Evolutionary conservation across 2,329 filamentous ascomycete species (phyloP).

Genomic region (Ophiocordyceps polyrhachis-furcata): DNA sequence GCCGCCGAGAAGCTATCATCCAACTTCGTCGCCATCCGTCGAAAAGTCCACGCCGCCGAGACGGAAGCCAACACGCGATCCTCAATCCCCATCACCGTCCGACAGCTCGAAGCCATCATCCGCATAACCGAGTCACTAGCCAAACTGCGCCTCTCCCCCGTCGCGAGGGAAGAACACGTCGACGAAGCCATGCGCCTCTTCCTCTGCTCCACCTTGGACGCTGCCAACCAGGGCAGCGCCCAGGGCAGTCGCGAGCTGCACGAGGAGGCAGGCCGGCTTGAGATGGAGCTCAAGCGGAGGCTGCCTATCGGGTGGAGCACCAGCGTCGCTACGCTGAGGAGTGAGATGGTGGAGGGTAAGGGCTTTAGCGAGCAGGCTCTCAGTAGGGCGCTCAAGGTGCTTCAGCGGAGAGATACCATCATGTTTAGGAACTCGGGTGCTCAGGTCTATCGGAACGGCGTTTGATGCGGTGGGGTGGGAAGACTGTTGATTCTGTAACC

Average conservation of each 20-base stretch:
- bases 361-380: slow-evolving; percentile 78
- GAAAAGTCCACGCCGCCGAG: slow-evolving; percentile 83
- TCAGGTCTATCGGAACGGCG: slow-evolving; percentile 56
- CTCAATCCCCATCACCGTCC: slow-evolving; percentile 91
- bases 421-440: slow-evolving; percentile 61
- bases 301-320: slow-evolving; percentile 94
- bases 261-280: slow-evolving; percentile 72
- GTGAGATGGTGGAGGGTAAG: slow-evolving; percentile 83
- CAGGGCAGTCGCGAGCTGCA: slow-evolving; percentile 76
- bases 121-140: slow-evolving; percentile 93
- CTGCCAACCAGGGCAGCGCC: slow-evolving; percentile 74
- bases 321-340: slow-evolving; percentile 63
- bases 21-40: slow-evolving; percentile 90
- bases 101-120: slow-evolving; percentile 91
- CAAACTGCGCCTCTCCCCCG: slow-evolving; percentile 68
- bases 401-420: slow-evolving; percentile 76
- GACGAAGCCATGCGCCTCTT: slow-evolving; percentile 96
- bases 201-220: slow-evolving; percentile 94
- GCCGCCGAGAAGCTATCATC: slow-evolving; percentile 92
- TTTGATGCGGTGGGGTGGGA: slow-evolving; percentile 19
- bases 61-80: slow-evolving; percentile 77
- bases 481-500: not conserved
- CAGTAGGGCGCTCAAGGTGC: slow-evolving; percentile 64
- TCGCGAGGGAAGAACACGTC: slow-evolving; percentile 81
- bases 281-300: slow-evolving; percentile 71